Percentiles rank a stretch among this genome's conserved stretches.
Conservation (phyloP, 2,329 filamentous ascomycete species). For the Sarocladium oryzae region DNA sequence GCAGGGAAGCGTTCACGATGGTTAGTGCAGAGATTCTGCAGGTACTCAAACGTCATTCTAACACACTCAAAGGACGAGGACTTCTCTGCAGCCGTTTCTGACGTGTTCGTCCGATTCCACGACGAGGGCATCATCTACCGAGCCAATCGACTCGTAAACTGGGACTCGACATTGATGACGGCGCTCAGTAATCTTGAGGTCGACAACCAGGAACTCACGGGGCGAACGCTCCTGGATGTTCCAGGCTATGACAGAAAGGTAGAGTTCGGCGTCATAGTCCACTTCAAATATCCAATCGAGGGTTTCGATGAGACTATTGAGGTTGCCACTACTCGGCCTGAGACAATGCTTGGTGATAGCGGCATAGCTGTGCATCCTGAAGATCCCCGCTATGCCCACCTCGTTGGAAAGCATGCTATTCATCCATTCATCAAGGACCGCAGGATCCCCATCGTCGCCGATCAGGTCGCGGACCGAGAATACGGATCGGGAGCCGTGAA, state of each 20-base stretch:
- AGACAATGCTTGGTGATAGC: conserved; percentile 83
- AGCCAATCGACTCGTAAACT: conserved; percentile 80
- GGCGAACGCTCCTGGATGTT: conserved; percentile 72
- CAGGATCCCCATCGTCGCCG: conserved; percentile 68
- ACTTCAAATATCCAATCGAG: conserved; percentile 81
- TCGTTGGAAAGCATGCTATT: conserved; percentile 70
- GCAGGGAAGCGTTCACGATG: conserved; percentile 84
- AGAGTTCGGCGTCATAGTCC: conserved; percentile 75
- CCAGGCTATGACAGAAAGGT: conserved; percentile 85
- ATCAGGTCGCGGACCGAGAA: conserved; percentile 74
- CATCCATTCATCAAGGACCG: conserved; percentile 73
- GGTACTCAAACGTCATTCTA: no score
- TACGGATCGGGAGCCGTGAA: conserved; percentile 91
- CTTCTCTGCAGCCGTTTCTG: conserved; percentile 63
- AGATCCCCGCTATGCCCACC: conserved; percentile 71
- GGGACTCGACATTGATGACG: conserved; percentile 76
- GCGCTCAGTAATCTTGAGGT: conserved; percentile 81
- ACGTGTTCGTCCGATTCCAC: conserved; percentile 76
- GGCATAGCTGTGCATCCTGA: conserved; percentile 83
- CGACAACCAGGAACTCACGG: conserved; percentile 72
- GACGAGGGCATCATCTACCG: conserved; percentile 85
- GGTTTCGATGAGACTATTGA: conserved; percentile 69
- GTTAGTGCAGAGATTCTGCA: conserved; percentile 61
- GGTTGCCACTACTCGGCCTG: conserved; percentile 78
- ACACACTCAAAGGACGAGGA: conserved; percentile 46